Evolutionary conservation across 495 filamentous ascomycete species (phyloP).

Genomic region (Aspergillus leporis): DNA sequence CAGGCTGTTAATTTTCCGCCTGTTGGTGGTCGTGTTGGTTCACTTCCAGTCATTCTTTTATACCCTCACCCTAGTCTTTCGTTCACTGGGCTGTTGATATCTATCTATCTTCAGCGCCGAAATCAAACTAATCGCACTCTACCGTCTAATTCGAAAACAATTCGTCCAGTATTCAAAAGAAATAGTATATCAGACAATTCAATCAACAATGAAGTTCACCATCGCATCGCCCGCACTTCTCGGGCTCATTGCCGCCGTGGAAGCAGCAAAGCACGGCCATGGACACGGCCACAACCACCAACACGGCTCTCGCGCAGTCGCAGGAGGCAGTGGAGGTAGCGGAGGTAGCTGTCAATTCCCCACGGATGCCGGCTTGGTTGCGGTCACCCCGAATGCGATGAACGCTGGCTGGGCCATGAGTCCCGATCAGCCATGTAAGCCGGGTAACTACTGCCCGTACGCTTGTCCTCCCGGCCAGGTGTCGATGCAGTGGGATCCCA

Average conservation of each 20-base stretch:
- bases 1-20: constrained; percentile 13
- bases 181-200: not conserved
- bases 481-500: constrained; percentile 77
- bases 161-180: not conserved
- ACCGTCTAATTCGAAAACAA: not conserved
- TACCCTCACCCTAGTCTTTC: constrained; percentile 26
- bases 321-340: constrained; percentile 22
- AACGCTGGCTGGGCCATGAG: constrained; percentile 87
- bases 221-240: constrained; percentile 48
- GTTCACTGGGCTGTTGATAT: constrained; percentile 19
- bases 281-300: constrained; percentile 33
- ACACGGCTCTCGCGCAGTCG: constrained; percentile 17
- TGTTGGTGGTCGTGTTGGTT: constrained; percentile 8
- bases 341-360: constrained; percentile 66
- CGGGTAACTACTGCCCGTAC: constrained; percentile 74
- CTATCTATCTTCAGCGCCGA: not conserved
- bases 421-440: constrained; percentile 68
- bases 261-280: constrained; percentile 39
- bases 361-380: constrained; percentile 63
- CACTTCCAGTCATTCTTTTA: constrained; percentile 8
- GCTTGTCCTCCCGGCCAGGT: constrained; percentile 76
- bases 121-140: not conserved
- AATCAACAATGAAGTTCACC: constrained; percentile 38
- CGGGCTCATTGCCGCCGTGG: constrained; percentile 58
- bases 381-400: constrained; percentile 59